Evolutionary conservation across 495 filamentous ascomycete genomes (phyloP).

Genomic region (Evernia prunastri): DNA sequence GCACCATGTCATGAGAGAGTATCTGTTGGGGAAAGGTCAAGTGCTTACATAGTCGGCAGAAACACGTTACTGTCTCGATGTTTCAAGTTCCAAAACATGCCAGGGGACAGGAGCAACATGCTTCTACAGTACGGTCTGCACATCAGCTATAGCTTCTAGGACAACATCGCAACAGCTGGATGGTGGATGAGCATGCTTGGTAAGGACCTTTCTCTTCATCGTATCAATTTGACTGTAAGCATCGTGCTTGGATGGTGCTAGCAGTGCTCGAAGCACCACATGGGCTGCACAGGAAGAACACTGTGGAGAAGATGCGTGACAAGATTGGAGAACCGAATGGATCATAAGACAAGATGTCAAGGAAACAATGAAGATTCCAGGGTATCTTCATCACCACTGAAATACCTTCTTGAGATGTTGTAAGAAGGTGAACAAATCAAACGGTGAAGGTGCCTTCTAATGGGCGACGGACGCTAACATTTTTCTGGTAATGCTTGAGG

Average conservation of each 20-base stretch:
- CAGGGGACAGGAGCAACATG: neutral
- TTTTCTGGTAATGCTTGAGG: neutral
- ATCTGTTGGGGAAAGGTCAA: neutral
- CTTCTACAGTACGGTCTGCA: neutral
- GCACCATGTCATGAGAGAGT: neutral
- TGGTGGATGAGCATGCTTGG: neutral
- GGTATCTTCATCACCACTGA: neutral
- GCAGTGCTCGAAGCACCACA: neutral
- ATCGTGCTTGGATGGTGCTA: neutral
- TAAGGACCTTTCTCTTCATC: neutral
- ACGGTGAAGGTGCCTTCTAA: neutral
- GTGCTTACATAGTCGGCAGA: neutral
- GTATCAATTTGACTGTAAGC: neutral
- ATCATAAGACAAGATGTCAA: neutral
- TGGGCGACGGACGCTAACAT: neutral
- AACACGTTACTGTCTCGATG: neutral
- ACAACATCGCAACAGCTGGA: neutral
- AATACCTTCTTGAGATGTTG: neutral
- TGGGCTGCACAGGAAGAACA: neutral
- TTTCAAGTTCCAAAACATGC: neutral
- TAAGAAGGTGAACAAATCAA: slow-evolving; percentile 1
- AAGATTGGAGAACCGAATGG: neutral
- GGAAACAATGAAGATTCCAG: neutral
- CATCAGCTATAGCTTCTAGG: neutral
- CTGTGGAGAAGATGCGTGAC: neutral